phyloP scores from a whole-genome alignment of 2,329 filamentous ascomycete genomes.

The Alternaria brassicae region DNA sequence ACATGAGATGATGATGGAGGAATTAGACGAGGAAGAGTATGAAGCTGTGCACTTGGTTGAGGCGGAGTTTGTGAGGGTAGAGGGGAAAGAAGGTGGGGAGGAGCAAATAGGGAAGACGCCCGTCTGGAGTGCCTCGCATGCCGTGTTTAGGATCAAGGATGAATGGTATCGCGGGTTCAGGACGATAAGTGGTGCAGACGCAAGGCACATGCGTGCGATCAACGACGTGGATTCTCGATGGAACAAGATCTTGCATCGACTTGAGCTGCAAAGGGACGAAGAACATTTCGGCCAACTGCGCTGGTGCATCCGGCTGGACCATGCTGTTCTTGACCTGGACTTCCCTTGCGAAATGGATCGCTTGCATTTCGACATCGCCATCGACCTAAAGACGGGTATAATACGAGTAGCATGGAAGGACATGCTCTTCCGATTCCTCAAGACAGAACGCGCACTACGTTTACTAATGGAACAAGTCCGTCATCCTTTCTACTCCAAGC shows the following conservation, averaged over 20 bases:
- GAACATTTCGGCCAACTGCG: constrained; percentile 27
- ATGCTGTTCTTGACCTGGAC: constrained; percentile 35
- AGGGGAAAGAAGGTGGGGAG: not conserved
- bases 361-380: constrained; percentile 15
- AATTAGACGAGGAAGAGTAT: constrained; percentile 22
- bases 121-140: constrained; percentile 26
- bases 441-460: constrained; percentile 30
- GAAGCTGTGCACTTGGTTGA: constrained; percentile 27
- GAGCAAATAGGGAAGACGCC: not conserved
- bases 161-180: constrained; percentile 23
- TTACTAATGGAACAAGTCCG: constrained; percentile 29
- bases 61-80: constrained; percentile 18
- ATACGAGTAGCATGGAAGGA: constrained; percentile 34
- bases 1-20: not conserved
- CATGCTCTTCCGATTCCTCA: constrained; percentile 33
- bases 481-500: no score
- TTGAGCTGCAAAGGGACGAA: constrained; percentile 15
- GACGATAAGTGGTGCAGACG: not conserved
- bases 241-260: constrained; percentile 3
- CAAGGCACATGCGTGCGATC: not conserved
- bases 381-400: constrained; percentile 7
- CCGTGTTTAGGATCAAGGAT: constrained; percentile 34
- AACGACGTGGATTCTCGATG: constrained; percentile 6
- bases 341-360: constrained; percentile 17
- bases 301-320: constrained; percentile 39